These are phyloP conservation scores for Mycena kentingensis DNA, from an alignment of 768 basidiomycete species.

Conservation along the genomic window DNA sequence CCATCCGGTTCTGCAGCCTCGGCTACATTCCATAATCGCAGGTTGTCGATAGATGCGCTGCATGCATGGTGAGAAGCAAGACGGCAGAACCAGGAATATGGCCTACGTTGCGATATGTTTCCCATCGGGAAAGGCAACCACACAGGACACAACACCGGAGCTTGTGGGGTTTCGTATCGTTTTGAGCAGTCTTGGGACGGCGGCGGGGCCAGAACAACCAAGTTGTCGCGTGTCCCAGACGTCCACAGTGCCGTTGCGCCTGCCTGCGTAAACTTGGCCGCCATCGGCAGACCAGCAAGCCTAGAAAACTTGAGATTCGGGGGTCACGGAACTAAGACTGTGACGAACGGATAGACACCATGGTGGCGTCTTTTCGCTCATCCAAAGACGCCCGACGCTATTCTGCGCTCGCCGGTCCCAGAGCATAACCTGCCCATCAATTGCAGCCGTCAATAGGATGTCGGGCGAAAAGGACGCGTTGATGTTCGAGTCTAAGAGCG, in stretches of 20 bases:
- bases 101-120: conserved; percentile 86
- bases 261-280: conserved; percentile 84
- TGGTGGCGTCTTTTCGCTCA: conserved; percentile 90
- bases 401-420: conserved; percentile 82
- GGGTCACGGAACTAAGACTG: not conserved
- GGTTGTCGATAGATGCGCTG: conserved; percentile 90
- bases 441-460: conserved; percentile 82
- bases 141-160: conserved; percentile 89
- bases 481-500: conserved; percentile 60
- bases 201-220: conserved; percentile 59
- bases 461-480: conserved; percentile 77
- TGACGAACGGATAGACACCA: conserved; percentile 91
- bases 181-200: conserved; percentile 77
- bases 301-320: conserved; percentile 42
- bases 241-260: conserved; percentile 88
- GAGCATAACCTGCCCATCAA: conserved; percentile 90
- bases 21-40: conserved; percentile 90
- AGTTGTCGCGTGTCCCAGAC: conserved; percentile 92
- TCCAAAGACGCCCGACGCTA: conserved; percentile 84
- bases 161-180: conserved; percentile 84
- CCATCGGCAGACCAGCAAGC: conserved; percentile 95
- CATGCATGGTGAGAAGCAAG: conserved; percentile 11
- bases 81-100: conserved; percentile 8
- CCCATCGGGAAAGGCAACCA: conserved; percentile 91
- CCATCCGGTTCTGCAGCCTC: conserved; percentile 72